Percentiles rank a stretch among this genome's conserved stretches.
Conservation (phyloP, 306 rosid species). For the Cucumis melo region DNA sequence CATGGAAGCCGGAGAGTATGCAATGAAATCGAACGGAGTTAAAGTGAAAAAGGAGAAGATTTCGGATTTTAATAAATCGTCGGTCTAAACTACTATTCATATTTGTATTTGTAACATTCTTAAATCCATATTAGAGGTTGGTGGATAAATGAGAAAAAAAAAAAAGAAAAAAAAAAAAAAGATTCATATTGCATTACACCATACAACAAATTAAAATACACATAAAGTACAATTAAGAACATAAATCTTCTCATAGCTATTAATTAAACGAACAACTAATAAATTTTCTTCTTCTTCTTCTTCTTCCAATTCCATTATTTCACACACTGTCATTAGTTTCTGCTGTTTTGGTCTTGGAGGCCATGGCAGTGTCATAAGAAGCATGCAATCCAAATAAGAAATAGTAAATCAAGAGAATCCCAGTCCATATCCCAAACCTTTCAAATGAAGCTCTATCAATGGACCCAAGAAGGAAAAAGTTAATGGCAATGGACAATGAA, state of each 20-base stretch:
- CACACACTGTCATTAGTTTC: background rate
- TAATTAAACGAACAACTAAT: too few species aligned
- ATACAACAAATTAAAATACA: too few species aligned
- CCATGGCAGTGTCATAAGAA: conserved; percentile 45
- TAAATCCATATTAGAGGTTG: too few species aligned
- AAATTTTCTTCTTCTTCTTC: too few species aligned
- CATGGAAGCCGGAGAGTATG: background rate
- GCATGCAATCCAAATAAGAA: conserved; percentile 46
- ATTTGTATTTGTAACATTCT: too few species aligned
- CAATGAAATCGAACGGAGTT: background rate
- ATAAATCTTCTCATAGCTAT: too few species aligned
- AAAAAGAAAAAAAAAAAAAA: too few species aligned
- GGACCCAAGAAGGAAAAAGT: conserved; percentile 71
- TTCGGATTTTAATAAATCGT: too few species aligned
- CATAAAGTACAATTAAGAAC: too few species aligned
- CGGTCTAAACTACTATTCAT: too few species aligned
- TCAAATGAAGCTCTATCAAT: conserved; percentile 39
- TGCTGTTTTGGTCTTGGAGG: background rate
- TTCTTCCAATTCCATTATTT: background rate
- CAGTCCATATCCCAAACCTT: conserved; percentile 49
- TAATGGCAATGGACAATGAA: conserved; percentile 46
- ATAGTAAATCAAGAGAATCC: conserved; percentile 29
- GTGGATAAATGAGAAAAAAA: too few species aligned
- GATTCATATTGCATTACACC: too few species aligned
- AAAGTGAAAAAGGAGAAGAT: background rate